Percentiles rank a stretch among this genome's conserved stretches.
These are phyloP conservation scores for Gyrodon lividus DNA, from an alignment of 768 basidiomycete genomes.

Conservation along the genomic window DNA sequence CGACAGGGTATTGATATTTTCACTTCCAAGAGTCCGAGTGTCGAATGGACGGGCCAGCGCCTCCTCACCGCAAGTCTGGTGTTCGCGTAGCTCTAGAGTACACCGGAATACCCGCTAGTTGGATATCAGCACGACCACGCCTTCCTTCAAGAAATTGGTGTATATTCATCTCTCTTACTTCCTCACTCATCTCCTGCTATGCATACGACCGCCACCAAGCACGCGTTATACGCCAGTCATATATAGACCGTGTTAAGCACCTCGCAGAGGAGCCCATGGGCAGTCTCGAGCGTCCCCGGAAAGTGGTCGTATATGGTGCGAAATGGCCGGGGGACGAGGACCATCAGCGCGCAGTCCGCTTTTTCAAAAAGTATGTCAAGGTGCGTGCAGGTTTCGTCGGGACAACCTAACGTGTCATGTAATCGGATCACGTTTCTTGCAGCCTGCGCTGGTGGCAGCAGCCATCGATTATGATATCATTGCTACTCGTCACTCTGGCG, in stretches of 20 bases:
- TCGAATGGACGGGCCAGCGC: constrained; percentile 2
- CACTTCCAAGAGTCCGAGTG: not conserved
- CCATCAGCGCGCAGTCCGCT: constrained; percentile 74
- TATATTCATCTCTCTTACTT: constrained; percentile 82
- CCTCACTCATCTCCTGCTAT: constrained; percentile 69
- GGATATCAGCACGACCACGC: constrained; percentile 81
- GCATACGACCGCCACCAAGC: constrained; percentile 86
- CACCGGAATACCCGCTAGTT: constrained; percentile 69
- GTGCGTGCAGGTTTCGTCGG: constrained; percentile 44
- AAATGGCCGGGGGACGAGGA: constrained; percentile 98
- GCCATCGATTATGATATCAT: constrained; percentile 91
- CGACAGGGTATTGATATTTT: constrained; percentile 4
- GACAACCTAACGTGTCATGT: not conserved
- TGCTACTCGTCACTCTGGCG: constrained; percentile 79
- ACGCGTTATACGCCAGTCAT: constrained; percentile 70
- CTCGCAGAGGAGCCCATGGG: constrained; percentile 69
- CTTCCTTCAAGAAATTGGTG: constrained; percentile 93
- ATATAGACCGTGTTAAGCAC: constrained; percentile 75
- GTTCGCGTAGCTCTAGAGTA: constrained; percentile 61
- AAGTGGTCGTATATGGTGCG: constrained; percentile 81
- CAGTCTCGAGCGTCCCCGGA: constrained; percentile 66
- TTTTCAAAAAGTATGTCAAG: constrained; percentile 98
- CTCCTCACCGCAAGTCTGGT: constrained; percentile 47
- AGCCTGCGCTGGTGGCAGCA: constrained; percentile 94
- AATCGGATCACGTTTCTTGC: constrained; percentile 7